Conservation (phyloP, 1,139 yeast species). For the Hansenula anomala region DNA sequence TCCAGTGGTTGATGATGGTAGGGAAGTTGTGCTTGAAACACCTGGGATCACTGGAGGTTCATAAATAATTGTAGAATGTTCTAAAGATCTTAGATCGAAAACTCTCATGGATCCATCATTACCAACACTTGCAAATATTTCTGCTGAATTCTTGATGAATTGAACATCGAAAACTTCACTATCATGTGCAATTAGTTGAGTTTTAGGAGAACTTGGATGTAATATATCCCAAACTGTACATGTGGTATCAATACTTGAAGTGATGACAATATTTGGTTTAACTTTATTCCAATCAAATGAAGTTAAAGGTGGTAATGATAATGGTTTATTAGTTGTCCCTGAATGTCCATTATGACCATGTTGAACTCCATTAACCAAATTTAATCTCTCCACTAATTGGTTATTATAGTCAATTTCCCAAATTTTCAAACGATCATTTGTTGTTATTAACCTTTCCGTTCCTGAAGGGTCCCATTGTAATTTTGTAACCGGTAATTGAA, state of each 20-base stretch:
- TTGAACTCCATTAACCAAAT: slow-evolving; percentile 36
- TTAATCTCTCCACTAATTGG: slow-evolving; percentile 33
- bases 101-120: slow-evolving; percentile 94
- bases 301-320: slow-evolving; percentile 72
- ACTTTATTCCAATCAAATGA: slow-evolving; percentile 88
- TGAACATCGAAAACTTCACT: slow-evolving; percentile 92
- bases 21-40: slow-evolving; percentile 1
- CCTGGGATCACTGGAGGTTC: slow-evolving; percentile 54
- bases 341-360: slow-evolving; percentile 6
- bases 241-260: slow-evolving; percentile 91
- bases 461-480: slow-evolving; percentile 66
- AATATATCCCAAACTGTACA: slow-evolving; percentile 93
- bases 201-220: slow-evolving; percentile 60
- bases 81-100: slow-evolving; percentile 83
- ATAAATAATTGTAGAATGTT: slow-evolving; percentile 91
- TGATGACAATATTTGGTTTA: slow-evolving; percentile 68
- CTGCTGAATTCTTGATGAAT: slow-evolving; percentile 69
- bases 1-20: slow-evolving; percentile 3
- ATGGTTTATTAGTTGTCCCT: slow-evolving; percentile 5
- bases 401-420: slow-evolving; percentile 46
- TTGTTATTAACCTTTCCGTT: slow-evolving; percentile 47
- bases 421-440: slow-evolving; percentile 66
- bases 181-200: slow-evolving; percentile 95
- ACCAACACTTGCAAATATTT: slow-evolving; percentile 88
- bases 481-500: slow-evolving; percentile 65